Conservation (phyloP, 2,329 filamentous ascomycete genomes). For the Tolypocladium tundrense region DNA sequence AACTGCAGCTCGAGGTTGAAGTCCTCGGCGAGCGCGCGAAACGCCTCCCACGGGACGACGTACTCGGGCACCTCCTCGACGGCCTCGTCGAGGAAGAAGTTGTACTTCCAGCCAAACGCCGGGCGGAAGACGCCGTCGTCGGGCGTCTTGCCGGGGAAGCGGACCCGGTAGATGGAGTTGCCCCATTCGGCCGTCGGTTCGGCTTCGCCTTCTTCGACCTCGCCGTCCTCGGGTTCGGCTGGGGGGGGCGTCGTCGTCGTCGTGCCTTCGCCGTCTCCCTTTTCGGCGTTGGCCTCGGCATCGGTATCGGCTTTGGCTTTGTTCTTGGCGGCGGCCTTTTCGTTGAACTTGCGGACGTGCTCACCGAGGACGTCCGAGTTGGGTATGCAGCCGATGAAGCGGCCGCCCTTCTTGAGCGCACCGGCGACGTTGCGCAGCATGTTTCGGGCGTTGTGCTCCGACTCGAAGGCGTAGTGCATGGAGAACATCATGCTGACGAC, state of each 20-base stretch:
- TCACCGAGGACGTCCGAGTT: slow-evolving; percentile 85
- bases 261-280: slow-evolving; percentile 3
- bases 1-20: slow-evolving; percentile 96
- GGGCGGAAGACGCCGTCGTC: slow-evolving; percentile 85
- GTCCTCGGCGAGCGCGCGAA: slow-evolving; percentile 88
- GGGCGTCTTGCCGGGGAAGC: slow-evolving; percentile 75
- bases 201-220: slow-evolving; percentile 50
- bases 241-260: slow-evolving; percentile 12
- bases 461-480: slow-evolving; percentile 98
- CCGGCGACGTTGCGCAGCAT: slow-evolving; percentile 94
- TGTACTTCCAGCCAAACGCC: slow-evolving; percentile 96
- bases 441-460: slow-evolving; percentile 73
- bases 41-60: slow-evolving; percentile 96
- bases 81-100: slow-evolving; percentile 89
- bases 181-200: slow-evolving; percentile 72
- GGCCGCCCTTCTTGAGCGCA: slow-evolving; percentile 82
- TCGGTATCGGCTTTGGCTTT: slow-evolving; percentile 13
- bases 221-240: slow-evolving; percentile 28
- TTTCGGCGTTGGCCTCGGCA: slow-evolving; percentile 8
- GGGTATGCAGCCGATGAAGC: slow-evolving; percentile 92
- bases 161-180: slow-evolving; percentile 84
- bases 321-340: slow-evolving; percentile 26
- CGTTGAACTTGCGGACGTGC: slow-evolving; percentile 69
- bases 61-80: slow-evolving; percentile 96
- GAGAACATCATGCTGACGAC: slow-evolving; percentile 99